Evolutionary conservation across 2,329 filamentous ascomycete genomes (phyloP), one percentile per base, ranked within the genome.

Genomic region (Fonsecaea multimorphosa): DNA sequence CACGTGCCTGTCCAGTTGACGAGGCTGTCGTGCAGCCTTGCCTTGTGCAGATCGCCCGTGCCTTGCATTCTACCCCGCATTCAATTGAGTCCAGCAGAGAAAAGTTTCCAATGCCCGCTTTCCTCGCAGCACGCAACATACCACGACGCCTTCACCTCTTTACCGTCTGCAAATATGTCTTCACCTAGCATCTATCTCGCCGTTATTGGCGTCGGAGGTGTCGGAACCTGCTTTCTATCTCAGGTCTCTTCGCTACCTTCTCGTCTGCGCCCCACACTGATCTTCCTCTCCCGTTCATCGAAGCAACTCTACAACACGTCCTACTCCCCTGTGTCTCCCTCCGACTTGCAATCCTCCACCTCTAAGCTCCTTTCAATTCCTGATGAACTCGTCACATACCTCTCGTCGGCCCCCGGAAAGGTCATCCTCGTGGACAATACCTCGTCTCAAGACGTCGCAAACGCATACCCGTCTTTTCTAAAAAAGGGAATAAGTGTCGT

Each of bases 401-500:
- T 99, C 53, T 86, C 88, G 65, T 85, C 86, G 51, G 91, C 92
- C 0, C 92, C 93, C 1, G 87, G 88, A 67, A 91, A 91, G 76
- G 88, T 90, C 51, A 84, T 99, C 52, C 83, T 99, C 32, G 89
- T 99, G 71, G 95, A 99, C 85, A 98, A 98, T 82, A 99, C 95
- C 59, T 96, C 91, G 79, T 93, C 92, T 72, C 90, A 94, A 73
- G 89, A 91, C 70, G 85, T 99, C 32, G 95, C 94, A 56, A 86
- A 91, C 67, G 81, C 86, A 32, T 99, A 99, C 79, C 93, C 95
- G 0, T 78, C 85, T 54, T 91, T 96, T 78, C 83, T 99, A 67
- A 85, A 86, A 74, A 87, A 88, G 69, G 94, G 93, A 12, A 89
- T 99, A 78, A 94, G 88, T 78, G 88, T 99, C 73, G 92, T 98